Base-by-base conservation (phyloP, 257 asterid genomes). In the Capsicum chinense region DNA sequence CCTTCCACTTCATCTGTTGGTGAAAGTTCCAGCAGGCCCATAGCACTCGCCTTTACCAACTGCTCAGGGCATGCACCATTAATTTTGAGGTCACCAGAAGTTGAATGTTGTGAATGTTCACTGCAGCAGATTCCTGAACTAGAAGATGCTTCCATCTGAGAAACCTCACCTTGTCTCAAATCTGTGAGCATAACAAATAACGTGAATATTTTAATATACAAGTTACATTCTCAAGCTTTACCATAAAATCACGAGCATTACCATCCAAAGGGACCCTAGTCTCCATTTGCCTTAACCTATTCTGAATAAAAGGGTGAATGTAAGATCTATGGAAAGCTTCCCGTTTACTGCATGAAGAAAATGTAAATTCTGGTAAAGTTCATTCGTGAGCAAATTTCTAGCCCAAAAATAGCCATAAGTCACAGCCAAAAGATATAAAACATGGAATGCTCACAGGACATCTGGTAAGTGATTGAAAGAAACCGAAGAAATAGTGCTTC, bases 1-100 rank as follows among this genome's bases (percentile, higher is more conserved):
- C 98, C 98, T 90, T 95, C 99, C 81, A 97, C 95, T 87, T 93
- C 99, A 91, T 95, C 98, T 69, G 82, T 88, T n/a, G 98, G 97
- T 86, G 98, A 93, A 74, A 91, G 85, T 76, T 92, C 88, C 71
- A 90, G 87, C 74, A 93, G 84, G 85, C 89, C 95, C 87, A 83
- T 79, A 71, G 91, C 89, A 83, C 90, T 83, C 56, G 94, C 88
- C 85, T 87, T 89, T 78, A 83, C 87, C 85, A 92, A 88, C 79
- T 89, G 92, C 81, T 93, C 95, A 64, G 91, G 88, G 85, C 88
- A 83, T 66, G 85, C 88, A 57, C 91, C 94, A 70, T 87, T 82
- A 70, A 84, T 79, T 63, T 85, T 80, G 88, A 82, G 56, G 86
- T 89, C 89, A 48, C 89, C 83, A 78, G 93, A 81, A 83, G 83